Base-by-base conservation (phyloP, 768 basidiomycete genomes). In the Russula ochroleuca region DNA sequence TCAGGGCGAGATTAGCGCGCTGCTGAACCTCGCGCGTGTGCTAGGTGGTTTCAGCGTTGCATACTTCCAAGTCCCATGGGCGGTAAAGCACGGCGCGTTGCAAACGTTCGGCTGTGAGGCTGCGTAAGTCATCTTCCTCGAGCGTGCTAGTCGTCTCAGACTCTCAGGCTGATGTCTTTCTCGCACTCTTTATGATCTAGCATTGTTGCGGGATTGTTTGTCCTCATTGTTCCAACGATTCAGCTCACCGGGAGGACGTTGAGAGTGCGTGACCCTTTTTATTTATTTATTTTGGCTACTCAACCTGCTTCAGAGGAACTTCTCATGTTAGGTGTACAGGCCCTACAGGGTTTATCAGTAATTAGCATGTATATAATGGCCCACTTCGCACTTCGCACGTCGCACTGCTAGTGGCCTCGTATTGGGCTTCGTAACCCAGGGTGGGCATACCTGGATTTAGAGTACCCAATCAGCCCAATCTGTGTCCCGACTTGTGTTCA, bases 21-120 rank as follows among this genome's bases (percentile, higher is more conserved):
- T 87, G 25, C 73, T 87, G 66, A 87, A 86, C 68, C 72, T 86
- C 23, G 76, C 78, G 17, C 78, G 86, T 51, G 77, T 75, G 1
- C 74, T 86, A 21, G 84, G 84, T 41, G 84, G 85, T 3, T 87
- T 87, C 69, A 79, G 79, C 53, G 85, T 87, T 23, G 83, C 85
- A 1, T 86, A 83, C 72, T 87, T 83, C 72, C 85, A 87, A 70
- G 79, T 86, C 3, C 82, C 82, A 5, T 86, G 86, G 86, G 84
- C 85, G 6, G 69, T 73, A 33, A 83, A 80, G 67, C 70, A 83
- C 62, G 86, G 86, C 17, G 83, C 85, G 5, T 71, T 86, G 33
- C 83, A 86, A 63, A 81, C 83, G 6, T 82, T 85, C 68, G 85
- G 85, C 7, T 77, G 78, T 49, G 86, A 87, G 72, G 81, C 84